A percentile compares a stretch with the other conserved stretches of the same genome.
These are phyloP conservation scores for Prunus mume DNA, from an alignment of 306 rosid species.

Conservation along the genomic window DNA sequence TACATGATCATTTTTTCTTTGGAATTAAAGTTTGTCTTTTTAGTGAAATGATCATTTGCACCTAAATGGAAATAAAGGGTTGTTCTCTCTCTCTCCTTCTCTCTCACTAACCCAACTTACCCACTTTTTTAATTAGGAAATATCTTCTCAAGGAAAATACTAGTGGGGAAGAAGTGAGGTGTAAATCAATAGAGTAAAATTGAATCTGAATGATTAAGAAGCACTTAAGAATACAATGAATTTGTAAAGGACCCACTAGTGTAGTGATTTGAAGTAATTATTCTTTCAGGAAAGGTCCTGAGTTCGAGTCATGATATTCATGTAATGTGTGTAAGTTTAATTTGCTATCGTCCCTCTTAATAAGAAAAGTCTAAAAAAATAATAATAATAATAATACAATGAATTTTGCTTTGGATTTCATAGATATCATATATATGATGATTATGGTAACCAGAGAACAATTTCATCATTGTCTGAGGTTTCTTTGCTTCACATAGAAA, in stretches of 20 bases:
- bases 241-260: background rate
- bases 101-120: background rate
- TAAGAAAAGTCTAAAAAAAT: too few species aligned
- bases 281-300: accelerated
- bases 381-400: background rate
- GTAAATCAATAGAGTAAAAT: background rate
- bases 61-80: background rate
- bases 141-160: background rate
- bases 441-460: background rate
- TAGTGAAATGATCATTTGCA: background rate
- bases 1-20: background rate
- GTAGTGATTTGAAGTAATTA: too few species aligned
- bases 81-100: background rate
- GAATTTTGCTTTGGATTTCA: background rate
- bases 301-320: too few species aligned
- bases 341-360: too few species aligned
- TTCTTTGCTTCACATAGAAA: background rate
- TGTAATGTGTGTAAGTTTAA: too few species aligned
- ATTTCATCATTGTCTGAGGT: background rate
- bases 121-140: background rate
- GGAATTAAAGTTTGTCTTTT: background rate
- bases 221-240: background rate
- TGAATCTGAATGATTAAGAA: background rate
- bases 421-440: background rate
- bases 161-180: background rate